Percentiles rank a stretch among this genome's conserved stretches.
These are phyloP conservation scores for Fraxinus latifolia DNA, from an alignment of 305 asterid species.

Conservation along the genomic window DNA sequence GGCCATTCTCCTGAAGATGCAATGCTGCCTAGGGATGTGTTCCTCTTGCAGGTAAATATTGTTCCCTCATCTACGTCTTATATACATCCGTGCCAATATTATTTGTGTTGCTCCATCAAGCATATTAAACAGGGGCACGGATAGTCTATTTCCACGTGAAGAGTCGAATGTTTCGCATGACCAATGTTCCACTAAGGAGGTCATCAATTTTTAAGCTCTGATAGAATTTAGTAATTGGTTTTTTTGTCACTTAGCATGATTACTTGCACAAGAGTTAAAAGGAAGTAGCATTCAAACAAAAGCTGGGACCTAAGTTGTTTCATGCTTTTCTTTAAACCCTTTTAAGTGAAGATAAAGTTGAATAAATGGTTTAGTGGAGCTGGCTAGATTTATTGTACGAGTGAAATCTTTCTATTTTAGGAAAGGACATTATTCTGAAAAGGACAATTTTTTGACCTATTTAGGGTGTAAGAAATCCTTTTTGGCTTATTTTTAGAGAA, in stretches of 20 bases:
- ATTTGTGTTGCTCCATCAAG: background rate
- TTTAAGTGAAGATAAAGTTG: background rate
- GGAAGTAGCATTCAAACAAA: background rate
- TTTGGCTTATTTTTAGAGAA: background rate
- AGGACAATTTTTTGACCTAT: background rate
- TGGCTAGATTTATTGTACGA: background rate
- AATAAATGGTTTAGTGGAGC: background rate
- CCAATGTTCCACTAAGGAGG: background rate
- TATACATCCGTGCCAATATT: background rate
- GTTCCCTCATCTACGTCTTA: background rate
- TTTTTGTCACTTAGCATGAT: background rate
- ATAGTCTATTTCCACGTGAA: background rate
- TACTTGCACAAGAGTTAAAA: background rate
- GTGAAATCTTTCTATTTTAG: background rate
- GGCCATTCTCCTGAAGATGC: constrained; percentile 74
- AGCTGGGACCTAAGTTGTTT: background rate
- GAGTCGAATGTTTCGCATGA: background rate
- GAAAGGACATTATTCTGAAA: background rate
- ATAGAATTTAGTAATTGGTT: background rate
- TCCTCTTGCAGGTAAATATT: constrained; percentile 74
- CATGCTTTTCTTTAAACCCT: background rate
- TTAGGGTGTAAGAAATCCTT: background rate
- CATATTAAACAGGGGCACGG: background rate
- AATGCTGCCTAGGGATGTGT: constrained; percentile 75
- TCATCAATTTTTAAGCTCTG: background rate